Evolutionary conservation across 2,329 filamentous ascomycete species (phyloP).

Genomic region (Colletotrichum camelliae): DNA sequence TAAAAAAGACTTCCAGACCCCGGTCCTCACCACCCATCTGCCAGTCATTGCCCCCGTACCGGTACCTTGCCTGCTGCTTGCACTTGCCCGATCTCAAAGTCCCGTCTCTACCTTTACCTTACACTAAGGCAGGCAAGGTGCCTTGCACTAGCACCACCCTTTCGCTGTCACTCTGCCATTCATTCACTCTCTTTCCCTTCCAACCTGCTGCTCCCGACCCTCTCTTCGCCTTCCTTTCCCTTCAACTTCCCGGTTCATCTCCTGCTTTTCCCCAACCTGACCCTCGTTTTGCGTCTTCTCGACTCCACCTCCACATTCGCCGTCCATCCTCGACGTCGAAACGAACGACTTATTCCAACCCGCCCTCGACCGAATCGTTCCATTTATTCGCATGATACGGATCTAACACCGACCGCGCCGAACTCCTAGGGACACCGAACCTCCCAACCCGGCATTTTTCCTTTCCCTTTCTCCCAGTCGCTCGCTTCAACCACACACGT

Average conservation of each 20-base stretch:
- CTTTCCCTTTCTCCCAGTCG: not conserved
- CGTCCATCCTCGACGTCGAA: not conserved
- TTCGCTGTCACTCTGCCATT: conserved; percentile 14
- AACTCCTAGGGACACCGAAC: not conserved
- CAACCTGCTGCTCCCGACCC: not conserved
- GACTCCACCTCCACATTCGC: not conserved
- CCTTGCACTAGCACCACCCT: conserved; percentile 1
- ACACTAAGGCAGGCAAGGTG: not conserved
- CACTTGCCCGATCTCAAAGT: conserved; percentile 1
- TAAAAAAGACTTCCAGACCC: not conserved
- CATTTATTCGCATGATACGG: conserved; percentile 3
- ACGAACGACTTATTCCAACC: not conserved
- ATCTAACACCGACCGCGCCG: not conserved
- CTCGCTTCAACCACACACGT: conserved; percentile 9
- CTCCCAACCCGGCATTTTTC: not conserved
- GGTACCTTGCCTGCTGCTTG: conserved; percentile 4
- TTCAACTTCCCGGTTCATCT: conserved; percentile 7
- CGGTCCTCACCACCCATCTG: not conserved
- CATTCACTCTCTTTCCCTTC: not conserved
- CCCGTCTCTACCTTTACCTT: not conserved
- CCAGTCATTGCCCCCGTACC: not conserved
- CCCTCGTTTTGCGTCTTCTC: conserved; percentile 1
- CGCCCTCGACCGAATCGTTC: not conserved
- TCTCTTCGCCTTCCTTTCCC: not conserved
- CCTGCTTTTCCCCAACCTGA: conserved; percentile 1